Base-by-base conservation (phyloP, 768 basidiomycete genomes). In the Jaapia argillacea region DNA sequence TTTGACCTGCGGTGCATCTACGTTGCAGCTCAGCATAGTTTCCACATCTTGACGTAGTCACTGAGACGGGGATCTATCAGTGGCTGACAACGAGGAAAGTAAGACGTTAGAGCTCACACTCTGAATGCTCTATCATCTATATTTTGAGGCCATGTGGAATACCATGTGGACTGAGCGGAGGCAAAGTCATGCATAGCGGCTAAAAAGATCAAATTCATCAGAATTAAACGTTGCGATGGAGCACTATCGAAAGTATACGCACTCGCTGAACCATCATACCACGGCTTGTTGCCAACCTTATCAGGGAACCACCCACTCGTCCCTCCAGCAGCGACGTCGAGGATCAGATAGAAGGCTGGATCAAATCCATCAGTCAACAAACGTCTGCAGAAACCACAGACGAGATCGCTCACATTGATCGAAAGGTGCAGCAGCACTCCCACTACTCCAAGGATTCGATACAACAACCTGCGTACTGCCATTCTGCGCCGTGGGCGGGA, bases 261-360 rank as follows among this genome's bases (percentile, higher is more conserved):
- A 78, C 73, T 71, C 33, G 48, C 51, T 25, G 73, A 73, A 14
- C 63, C 63, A 56, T 89, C 79, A 24, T 79, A 68, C 86, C 85
- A 89, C 71, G 60, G 59, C 59, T 69, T 69, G 51, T 64, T 66
- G 14, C 87, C 88, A 36, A 84, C 75, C 6, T 68, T 60, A 45
- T 76, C 74, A 2, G 68, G 68, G 69, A 74, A 76, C 70, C 70
- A 76, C 24, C 80, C 89, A 50, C 76, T 87, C 27, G 85, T 88
- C 2, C 81, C 80, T 6, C 90, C 90, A 6, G 76, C 86, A 2
- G 80, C 87, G 26, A 92, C 72, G 57, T 85, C 74, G 56, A 93
- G 64, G 53, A 88, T 77, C 21, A 92, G 63, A 63, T 86, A 92
- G 61, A 93, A 91, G 14, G 78, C 81, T 78, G 44, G 28, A 35